Base-by-base conservation (phyloP, 331 rosid species). In the Telfairia occidentalis region DNA sequence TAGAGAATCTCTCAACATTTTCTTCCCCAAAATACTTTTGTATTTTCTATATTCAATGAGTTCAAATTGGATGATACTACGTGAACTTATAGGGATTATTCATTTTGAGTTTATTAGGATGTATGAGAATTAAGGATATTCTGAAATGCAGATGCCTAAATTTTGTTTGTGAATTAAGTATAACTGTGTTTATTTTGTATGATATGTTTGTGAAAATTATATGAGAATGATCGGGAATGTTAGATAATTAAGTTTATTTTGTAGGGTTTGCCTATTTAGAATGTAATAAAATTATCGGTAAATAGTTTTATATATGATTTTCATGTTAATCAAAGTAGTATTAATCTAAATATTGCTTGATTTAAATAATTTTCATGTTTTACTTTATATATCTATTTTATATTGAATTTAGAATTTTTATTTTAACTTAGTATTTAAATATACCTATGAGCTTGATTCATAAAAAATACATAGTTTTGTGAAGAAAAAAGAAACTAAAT, bases 1-100 rank as follows among this genome's bases (percentile, higher is more conserved):
- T n/a, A n/a, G n/a, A n/a, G 74, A 74, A 75, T 52, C 43, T 29
- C 40, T 58, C 45, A 19, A 78, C 57, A 73, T 81, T 70, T 45
- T 71, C 18, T 69, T 9, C 34, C 32, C 7, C 58, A 53, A 66
- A 21, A 12, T 38, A 24, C 35, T 24, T 43, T 43, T 69, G 16
- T 69, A 43, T 43, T 42, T 42, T 43, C 40, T 24, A 24, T 42
- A 67, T 40, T 12, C 30, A 43, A 42, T 28, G 34, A 24, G 40
- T 43, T 42, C 37, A 26, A 40, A 69, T 69, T 0, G 55, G 24
- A 18, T 18, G 37, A 58, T 26, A 28, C 37, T 28, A 57, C 2
- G 10, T 26, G 37, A 26, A 26, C 13, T 9, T 53, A 19, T 9
- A 7, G 29, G 29, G 11, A 5, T 21, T 6, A 19, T 50, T 2